Conservation (phyloP, 768 basidiomycete species). For the Stropharia rugosoannulata region DNA sequence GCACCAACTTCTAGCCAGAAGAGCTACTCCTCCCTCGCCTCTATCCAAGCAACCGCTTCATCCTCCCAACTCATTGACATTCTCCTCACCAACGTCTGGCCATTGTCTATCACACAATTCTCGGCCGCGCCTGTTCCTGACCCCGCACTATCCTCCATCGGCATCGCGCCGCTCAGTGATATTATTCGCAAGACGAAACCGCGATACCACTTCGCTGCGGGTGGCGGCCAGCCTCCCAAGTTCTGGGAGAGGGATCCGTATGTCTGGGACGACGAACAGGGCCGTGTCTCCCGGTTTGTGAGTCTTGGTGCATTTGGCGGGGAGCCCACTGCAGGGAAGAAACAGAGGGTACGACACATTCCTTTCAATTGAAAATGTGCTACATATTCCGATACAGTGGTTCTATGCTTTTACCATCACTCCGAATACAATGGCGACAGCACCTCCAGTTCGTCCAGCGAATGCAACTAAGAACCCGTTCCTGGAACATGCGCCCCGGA, state of each 20-base stretch:
- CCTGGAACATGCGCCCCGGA: constrained; percentile 33
- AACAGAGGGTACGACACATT: constrained; percentile 68
- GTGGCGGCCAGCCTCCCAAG: constrained; percentile 58
- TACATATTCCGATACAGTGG: constrained; percentile 56
- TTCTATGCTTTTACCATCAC: constrained; percentile 95
- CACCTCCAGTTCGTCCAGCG: constrained; percentile 43
- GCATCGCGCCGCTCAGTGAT: constrained; percentile 63
- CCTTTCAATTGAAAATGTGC: constrained; percentile 1
- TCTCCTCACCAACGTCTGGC: constrained; percentile 80
- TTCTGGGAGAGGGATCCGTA: constrained; percentile 98
- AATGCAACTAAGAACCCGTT: constrained; percentile 78
- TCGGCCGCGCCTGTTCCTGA: constrained; percentile 53
- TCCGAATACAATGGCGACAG: constrained; percentile 42
- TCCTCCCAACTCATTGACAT: constrained; percentile 75
- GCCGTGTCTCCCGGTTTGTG: constrained; percentile 76
- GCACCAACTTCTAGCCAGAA: constrained; percentile 36
- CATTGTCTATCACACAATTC: constrained; percentile 59
- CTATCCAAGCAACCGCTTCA: constrained; percentile 60
- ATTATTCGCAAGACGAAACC: constrained; percentile 68
- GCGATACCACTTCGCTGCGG: constrained; percentile 82
- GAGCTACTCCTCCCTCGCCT: constrained; percentile 63
- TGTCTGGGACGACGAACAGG: constrained; percentile 72
- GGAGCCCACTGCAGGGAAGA: constrained; percentile 59
- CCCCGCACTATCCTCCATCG: constrained; percentile 41
- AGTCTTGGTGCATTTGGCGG: constrained; percentile 88